Conservation (phyloP, 805 yeast genomes). For the Sugiyamaella boreocaroliniensis region DNA sequence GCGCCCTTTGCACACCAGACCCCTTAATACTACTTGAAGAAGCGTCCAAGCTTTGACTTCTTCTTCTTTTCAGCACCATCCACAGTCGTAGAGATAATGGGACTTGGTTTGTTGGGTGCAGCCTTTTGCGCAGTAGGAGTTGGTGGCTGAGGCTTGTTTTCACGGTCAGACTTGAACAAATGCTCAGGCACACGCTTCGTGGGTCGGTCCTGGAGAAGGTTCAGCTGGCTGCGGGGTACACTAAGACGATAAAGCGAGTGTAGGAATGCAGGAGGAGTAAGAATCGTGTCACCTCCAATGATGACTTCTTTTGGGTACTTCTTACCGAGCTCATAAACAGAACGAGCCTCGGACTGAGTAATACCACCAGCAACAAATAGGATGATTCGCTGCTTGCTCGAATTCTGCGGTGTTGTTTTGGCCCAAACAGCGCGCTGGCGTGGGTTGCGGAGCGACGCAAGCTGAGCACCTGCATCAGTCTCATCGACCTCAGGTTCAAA, state of each 20-base stretch:
- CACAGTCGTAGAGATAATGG: not conserved
- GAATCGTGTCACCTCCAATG: conserved; percentile 71
- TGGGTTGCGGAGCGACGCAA: conserved; percentile 59
- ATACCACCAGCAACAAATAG: conserved; percentile 86
- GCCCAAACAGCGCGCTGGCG: conserved; percentile 77
- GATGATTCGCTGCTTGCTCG: conserved; percentile 60
- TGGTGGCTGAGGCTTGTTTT: conserved; percentile 6
- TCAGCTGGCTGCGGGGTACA: conserved; percentile 25
- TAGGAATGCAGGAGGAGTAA: conserved; percentile 37
- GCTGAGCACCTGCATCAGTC: conserved; percentile 25
- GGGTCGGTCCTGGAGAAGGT: conserved; percentile 28
- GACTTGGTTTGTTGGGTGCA: not conserved
- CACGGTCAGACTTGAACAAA: conserved; percentile 27
- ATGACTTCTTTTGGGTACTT: conserved; percentile 58
- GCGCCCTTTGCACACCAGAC: too few species aligned
- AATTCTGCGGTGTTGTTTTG: conserved; percentile 35
- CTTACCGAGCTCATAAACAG: conserved; percentile 62
- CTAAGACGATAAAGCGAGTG: conserved; percentile 25
- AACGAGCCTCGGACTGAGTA: conserved; percentile 73
- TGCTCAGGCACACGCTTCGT: conserved; percentile 26
- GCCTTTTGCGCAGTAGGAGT: not conserved
- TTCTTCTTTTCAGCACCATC: not conserved
- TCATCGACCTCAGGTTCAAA: conserved; percentile 52
- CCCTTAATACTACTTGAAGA: not conserved
- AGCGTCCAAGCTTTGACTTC: not conserved